A percentile compares a stretch with the other conserved stretches of the same genome.
Conservation (phyloP, 2,329 filamentous ascomycete species). For the Periconia macrospinosa region DNA sequence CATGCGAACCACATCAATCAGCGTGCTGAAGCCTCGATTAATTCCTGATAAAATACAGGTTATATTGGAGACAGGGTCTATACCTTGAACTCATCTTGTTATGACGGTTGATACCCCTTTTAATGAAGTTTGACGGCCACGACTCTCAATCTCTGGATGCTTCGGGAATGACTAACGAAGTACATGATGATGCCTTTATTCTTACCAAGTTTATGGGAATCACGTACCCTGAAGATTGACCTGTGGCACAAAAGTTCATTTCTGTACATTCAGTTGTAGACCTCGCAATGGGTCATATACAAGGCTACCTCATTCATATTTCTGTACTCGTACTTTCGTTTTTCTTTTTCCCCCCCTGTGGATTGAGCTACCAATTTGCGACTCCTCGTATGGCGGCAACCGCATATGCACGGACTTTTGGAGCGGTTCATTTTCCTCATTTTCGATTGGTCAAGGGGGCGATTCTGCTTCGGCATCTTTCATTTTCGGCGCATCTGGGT, state of each 20-base stretch:
- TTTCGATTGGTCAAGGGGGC: no score
- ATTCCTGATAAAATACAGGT: conserved; percentile 27
- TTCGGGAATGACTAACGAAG: conserved; percentile 9
- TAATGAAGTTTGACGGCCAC: conserved; percentile 13
- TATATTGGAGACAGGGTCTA: conserved; percentile 20
- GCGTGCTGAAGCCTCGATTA: conserved; percentile 55
- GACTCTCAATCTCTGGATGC: conserved; percentile 6
- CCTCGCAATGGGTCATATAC: neutral
- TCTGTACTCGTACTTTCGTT: neutral
- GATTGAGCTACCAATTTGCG: no score
- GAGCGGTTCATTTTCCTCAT: no score
- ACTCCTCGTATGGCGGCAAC: no score
- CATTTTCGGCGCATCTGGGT: no score
- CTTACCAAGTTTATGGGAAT: neutral
- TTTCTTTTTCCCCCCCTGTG: neutral
- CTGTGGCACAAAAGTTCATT: neutral
- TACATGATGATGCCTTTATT: conserved; percentile 4
- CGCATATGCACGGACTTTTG: no score
- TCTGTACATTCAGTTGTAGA: no score
- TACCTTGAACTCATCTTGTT: conserved; percentile 9
- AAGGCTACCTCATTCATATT: neutral
- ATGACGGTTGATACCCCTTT: conserved; percentile 18
- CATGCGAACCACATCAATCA: conserved; percentile 66
- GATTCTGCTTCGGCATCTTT: no score
- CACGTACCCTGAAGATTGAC: neutral